Conservation (phyloP, 192 early-diverging fungal species). For the Phlyctochytrium arcticum region DNA sequence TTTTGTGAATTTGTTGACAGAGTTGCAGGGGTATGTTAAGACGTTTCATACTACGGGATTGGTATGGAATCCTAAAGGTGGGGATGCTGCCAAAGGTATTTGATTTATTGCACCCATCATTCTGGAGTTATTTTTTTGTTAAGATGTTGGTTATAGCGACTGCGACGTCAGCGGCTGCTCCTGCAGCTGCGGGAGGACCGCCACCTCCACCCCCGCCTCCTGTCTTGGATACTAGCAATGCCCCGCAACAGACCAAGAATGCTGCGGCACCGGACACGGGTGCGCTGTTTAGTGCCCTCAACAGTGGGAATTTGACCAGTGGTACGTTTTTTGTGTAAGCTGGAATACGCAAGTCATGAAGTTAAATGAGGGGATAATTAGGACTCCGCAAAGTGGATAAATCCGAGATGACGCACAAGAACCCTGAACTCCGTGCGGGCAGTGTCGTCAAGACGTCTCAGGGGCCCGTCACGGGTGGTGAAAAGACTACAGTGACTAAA, state of each 20-base stretch:
- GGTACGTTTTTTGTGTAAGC: conserved; percentile 60
- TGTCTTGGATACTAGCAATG: conserved; percentile 17
- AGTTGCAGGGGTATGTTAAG: conserved; percentile 83
- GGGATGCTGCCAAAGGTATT: conserved; percentile 37
- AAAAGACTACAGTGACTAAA: not conserved
- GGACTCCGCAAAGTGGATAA: conserved; percentile 93
- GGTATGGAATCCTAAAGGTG: conserved; percentile 86
- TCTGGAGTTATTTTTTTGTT: no score
- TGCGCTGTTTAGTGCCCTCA: conserved; percentile 81
- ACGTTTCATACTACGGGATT: conserved; percentile 84
- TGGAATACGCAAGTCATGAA: no score
- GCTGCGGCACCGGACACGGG: conserved; percentile 9
- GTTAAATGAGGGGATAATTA: no score
- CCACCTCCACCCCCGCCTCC: conserved; percentile 41
- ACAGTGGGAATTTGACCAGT: conserved; percentile 59
- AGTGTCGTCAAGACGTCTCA: conserved; percentile 47
- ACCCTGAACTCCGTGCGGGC: conserved; percentile 76
- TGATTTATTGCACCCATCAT: no score
- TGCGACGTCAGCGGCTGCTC: conserved; percentile 3
- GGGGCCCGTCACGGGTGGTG: conserved; percentile 13
- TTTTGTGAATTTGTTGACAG: conserved; percentile 64
- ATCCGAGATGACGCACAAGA: conserved; percentile 98
- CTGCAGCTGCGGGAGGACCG: conserved; percentile 26
- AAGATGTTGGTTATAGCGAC: no score
- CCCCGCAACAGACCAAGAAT: conserved; percentile 8